phyloP scores from a whole-genome alignment of 2,329 filamentous ascomycete genomes.

The Epichloe amarillans region DNA sequence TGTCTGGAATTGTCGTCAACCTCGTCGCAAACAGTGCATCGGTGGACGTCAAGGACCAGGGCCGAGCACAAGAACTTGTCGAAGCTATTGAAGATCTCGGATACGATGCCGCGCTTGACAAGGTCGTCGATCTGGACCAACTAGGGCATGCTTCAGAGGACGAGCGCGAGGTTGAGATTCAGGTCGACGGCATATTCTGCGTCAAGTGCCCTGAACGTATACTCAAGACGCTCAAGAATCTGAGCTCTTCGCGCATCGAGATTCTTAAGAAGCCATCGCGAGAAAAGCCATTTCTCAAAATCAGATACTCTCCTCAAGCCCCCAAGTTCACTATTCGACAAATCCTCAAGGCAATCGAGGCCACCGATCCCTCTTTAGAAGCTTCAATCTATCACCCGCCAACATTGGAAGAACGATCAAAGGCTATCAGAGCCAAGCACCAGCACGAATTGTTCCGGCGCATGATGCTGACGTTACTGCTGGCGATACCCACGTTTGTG shows the following conservation, averaged over 20 bases:
- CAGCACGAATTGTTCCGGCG: slow-evolving; percentile 55
- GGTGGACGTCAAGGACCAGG: slow-evolving; percentile 35
- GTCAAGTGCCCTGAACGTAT: slow-evolving; percentile 53
- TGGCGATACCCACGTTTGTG: slow-evolving; percentile 71
- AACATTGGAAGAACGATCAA: slow-evolving; percentile 70
- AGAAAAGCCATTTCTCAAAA: slow-evolving; percentile 51
- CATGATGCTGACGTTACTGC: slow-evolving; percentile 52
- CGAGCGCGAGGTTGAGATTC: slow-evolving; percentile 48
- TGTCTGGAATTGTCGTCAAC: slow-evolving; percentile 46
- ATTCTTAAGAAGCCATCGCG: slow-evolving; percentile 43
- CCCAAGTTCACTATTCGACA: slow-evolving; percentile 62
- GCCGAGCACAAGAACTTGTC: slow-evolving; percentile 20
- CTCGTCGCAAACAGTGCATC: slow-evolving; percentile 54
- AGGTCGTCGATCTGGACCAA: slow-evolving; percentile 28
- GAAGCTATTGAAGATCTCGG: slow-evolving; percentile 48
- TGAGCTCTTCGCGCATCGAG: slow-evolving; percentile 33
- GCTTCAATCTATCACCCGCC: slow-evolving; percentile 66
- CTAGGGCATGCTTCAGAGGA: slow-evolving; percentile 21
- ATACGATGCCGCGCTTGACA: slow-evolving; percentile 49
- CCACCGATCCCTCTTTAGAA: slow-evolving; percentile 50
- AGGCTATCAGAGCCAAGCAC: slow-evolving; percentile 57
- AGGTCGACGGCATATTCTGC: slow-evolving; percentile 62
- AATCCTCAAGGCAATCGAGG: slow-evolving; percentile 55
- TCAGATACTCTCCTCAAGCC: slow-evolving; percentile 56
- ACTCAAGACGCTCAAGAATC: slow-evolving; percentile 36